These are phyloP conservation scores for Limonium bicolor DNA, from an alignment of 148 eudicot genomes.

Conservation along the genomic window DNA sequence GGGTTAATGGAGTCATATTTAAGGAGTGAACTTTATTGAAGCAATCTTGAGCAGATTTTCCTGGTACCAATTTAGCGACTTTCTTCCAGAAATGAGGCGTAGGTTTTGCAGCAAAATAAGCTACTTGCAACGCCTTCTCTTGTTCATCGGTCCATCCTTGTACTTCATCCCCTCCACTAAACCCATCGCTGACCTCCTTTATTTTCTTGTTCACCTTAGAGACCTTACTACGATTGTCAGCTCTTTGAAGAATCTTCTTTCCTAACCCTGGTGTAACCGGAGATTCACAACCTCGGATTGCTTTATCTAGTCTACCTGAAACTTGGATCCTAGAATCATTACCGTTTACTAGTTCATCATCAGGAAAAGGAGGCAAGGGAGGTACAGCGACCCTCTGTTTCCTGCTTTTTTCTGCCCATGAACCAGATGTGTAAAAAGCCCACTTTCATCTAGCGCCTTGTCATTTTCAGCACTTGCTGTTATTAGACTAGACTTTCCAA, in stretches of 20 bases:
- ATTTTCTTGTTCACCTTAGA: constrained; percentile 54
- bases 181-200: constrained; percentile 20
- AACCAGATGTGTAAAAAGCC: no score
- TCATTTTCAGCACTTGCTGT: background rate
- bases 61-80: constrained; percentile 82
- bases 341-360: background rate
- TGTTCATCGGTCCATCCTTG: constrained; percentile 70
- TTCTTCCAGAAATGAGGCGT: constrained; percentile 89
- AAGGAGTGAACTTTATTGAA: constrained; percentile 67
- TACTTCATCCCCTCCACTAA: constrained; percentile 13
- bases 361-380: background rate
- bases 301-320: background rate
- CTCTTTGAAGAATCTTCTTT: constrained; percentile 1
- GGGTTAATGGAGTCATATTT: constrained; percentile 49
- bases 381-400: background rate
- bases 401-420: background rate
- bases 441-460: no score
- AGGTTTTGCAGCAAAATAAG: constrained; percentile 67
- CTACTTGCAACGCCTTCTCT: constrained; percentile 58
- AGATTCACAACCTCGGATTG: background rate
- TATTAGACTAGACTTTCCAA: background rate
- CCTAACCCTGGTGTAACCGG: constrained; percentile 1
- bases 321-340: background rate
- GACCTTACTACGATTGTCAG: constrained; percentile 1
- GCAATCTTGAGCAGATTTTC: constrained; percentile 88